Conservation (phyloP, 768 basidiomycete species). For the Mycena albidolilacea region DNA sequence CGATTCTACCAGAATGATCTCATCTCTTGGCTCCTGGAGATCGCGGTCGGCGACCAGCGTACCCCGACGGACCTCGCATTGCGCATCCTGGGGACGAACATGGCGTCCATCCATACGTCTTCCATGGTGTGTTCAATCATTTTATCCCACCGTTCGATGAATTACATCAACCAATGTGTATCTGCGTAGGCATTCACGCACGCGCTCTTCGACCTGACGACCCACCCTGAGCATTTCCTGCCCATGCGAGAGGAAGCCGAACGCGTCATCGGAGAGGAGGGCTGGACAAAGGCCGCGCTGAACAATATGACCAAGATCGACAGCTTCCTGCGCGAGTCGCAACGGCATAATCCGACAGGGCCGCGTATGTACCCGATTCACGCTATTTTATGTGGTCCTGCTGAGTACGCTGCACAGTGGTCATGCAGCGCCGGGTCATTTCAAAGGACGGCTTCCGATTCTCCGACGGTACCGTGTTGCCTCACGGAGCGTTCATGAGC, state of each 20-base stretch:
- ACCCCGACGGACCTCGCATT: constrained; percentile 34
- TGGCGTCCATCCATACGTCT: constrained; percentile 53
- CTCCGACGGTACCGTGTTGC: constrained; percentile 52
- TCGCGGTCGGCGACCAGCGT: constrained; percentile 38
- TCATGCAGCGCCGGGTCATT: constrained; percentile 47
- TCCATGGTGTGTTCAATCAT: constrained; percentile 47
- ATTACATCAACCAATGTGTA: not conserved
- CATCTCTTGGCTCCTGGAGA: constrained; percentile 51
- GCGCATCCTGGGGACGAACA: constrained; percentile 50
- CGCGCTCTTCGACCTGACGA: constrained; percentile 55
- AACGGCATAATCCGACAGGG: constrained; percentile 45
- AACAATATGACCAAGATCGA: constrained; percentile 53
- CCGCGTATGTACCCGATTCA: too few species aligned
- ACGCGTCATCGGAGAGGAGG: constrained; percentile 65
- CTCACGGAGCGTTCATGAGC: constrained; percentile 45
- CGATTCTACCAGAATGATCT: constrained; percentile 45
- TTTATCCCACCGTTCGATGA: not conserved
- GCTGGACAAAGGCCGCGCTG: constrained; percentile 60
- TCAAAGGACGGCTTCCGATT: constrained; percentile 49
- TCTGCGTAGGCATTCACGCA: constrained; percentile 52
- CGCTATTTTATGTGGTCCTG: constrained; percentile 15
- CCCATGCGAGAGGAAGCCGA: constrained; percentile 53
- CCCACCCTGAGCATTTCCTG: constrained; percentile 47
- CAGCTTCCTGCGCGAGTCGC: constrained; percentile 41
- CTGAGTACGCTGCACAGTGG: constrained; percentile 25